Conservation (phyloP, 345 rosid species). For the Populus ilicifolia region DNA sequence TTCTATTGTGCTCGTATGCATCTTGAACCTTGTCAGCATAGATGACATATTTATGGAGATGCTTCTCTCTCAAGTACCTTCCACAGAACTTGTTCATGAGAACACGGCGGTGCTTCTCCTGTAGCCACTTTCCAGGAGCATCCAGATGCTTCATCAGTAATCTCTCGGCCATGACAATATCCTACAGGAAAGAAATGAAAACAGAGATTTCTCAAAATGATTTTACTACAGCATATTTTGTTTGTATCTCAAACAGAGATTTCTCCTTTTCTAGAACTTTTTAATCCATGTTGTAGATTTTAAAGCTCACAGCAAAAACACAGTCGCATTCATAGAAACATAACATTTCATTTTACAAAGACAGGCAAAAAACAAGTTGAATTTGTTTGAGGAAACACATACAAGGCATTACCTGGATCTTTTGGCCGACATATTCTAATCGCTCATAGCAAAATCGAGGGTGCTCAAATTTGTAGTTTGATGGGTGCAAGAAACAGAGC, state of each 20-base stretch:
- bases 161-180: conserved; percentile 87
- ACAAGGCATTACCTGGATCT: conserved; percentile 67
- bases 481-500: conserved; percentile 98
- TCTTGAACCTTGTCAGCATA: conserved; percentile 78
- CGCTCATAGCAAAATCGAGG: conserved; percentile 90
- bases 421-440: conserved; percentile 85
- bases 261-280: neutral
- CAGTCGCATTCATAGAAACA: too few species aligned
- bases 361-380: neutral
- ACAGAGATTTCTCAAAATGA: neutral
- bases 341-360: neutral
- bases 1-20: conserved; percentile 66
- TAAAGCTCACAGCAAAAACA: too few species aligned
- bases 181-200: conserved; percentile 37
- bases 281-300: neutral
- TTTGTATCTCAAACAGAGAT: neutral
- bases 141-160: conserved; percentile 88
- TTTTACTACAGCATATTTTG: neutral
- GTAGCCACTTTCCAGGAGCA: conserved; percentile 88
- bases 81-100: conserved; percentile 97
- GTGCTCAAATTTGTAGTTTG: conserved; percentile 86
- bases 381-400: neutral
- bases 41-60: conserved; percentile 56
- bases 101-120: conserved; percentile 76
- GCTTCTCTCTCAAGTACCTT: conserved; percentile 67